Conservation (phyloP, 108 stramenopile genomes). For the Epithemia pelagica region DNA sequence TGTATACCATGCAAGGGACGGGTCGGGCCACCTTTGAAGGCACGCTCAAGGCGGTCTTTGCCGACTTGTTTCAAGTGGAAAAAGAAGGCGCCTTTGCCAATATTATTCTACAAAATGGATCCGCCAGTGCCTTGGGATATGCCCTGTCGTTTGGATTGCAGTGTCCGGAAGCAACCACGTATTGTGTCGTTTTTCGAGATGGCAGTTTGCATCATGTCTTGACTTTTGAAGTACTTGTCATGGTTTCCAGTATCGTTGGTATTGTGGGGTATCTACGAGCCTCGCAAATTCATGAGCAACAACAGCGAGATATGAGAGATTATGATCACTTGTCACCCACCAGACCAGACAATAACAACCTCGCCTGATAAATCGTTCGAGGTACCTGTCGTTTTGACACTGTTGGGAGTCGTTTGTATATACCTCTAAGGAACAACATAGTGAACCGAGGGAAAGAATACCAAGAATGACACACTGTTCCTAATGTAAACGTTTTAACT, state of each 20-base stretch:
- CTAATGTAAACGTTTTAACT: too few species aligned
- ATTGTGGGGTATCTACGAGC: conserved; percentile 60
- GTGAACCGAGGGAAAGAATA: too few species aligned
- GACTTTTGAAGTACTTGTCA: conserved; percentile 45
- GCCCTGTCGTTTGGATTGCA: conserved; percentile 33
- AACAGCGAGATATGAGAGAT: neutral
- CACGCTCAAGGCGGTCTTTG: conserved; percentile 69
- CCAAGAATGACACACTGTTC: too few species aligned
- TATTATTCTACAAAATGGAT: conserved; percentile 77
- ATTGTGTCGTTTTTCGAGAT: conserved; percentile 57
- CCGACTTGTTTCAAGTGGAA: conserved; percentile 65
- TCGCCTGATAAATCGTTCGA: too few species aligned
- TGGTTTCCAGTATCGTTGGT: conserved; percentile 43
- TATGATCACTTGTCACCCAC: too few species aligned
- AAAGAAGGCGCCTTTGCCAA: conserved; percentile 80
- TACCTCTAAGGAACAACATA: too few species aligned
- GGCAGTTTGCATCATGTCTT: conserved; percentile 57
- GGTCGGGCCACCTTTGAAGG: conserved; percentile 83
- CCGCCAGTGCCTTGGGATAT: conserved; percentile 65
- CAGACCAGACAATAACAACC: too few species aligned
- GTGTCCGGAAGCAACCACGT: conserved; percentile 18
- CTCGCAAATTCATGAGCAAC: neutral
- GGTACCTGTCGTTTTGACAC: too few species aligned
- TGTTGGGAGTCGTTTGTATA: too few species aligned
- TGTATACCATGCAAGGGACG: conserved; percentile 61